Base-by-base conservation (phyloP, 257 asterid genomes). In the Thymus quinquecostatus region DNA sequence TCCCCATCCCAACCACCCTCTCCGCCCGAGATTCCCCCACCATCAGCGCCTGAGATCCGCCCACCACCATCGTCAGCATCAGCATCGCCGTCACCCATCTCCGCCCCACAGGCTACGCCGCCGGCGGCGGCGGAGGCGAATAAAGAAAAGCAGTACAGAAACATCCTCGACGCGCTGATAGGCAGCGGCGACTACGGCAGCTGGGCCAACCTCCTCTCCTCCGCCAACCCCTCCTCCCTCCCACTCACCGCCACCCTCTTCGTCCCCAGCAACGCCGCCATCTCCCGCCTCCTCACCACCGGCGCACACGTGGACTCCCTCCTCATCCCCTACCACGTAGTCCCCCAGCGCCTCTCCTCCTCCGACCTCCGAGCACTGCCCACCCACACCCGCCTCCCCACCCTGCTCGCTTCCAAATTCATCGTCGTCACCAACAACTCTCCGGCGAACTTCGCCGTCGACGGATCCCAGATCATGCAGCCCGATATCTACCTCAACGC, bases 321-420 rank as follows among this genome's bases (percentile, higher is more conserved):
- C 1, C 80, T 87, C 29, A 75, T 89, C 2, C 84, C 89, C 1
- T 89, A 89, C 14, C 96, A 87, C 84, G 79, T 87, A 9, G 72
- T 86, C 81, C 94, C 96, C 0, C 95, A 81, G 68, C 92, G 92
- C 77, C 90, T 86, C 75, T 65, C 88, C 5, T 89, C 86, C 82
- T 36, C 87, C 10, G 87, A 89, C 8, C 88, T 89, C 64, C 77
- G 8, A 3, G 50, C 10, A 0, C 43, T 84, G 33, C 6, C 62
- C 36, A 44, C 40, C 9, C 71, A 28, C 74, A 60, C 87, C 0
- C 89, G 82, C 67, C 83, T 89, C 79, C 96, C 95, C 0, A 89
- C 96, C 12, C 90, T 89, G 48, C 75, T 87, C 27, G 84, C 85
- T 2, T 45, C 79, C 0, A 89, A 82, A 11, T 84, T 29, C 89